phyloP scores from a whole-genome alignment of 345 rosid species.

The Anacardium occidentale region DNA sequence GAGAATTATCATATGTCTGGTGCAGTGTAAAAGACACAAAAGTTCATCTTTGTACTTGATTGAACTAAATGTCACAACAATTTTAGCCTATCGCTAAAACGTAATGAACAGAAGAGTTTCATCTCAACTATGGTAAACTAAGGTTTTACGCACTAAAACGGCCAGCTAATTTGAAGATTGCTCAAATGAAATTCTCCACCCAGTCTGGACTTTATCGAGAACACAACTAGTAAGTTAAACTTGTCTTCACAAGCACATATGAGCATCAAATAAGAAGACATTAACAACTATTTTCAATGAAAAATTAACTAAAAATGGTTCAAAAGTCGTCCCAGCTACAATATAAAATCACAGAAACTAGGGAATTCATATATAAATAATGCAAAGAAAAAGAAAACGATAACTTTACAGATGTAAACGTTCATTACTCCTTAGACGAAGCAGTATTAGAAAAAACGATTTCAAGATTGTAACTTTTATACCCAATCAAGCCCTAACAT shows the following conservation, averaged over 20 bases:
- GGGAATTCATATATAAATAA: background rate
- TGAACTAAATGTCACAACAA: background rate
- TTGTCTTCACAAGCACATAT: background rate
- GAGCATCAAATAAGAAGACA: background rate
- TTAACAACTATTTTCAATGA: background rate
- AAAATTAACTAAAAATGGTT: background rate
- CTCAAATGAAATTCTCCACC: background rate
- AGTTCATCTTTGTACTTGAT: background rate
- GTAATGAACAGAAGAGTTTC: background rate
- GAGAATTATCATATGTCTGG: background rate
- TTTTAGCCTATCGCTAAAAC: background rate
- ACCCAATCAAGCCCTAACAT: conserved; percentile 26
- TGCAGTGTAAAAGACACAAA: background rate
- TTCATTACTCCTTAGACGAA: background rate
- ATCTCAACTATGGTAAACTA: background rate
- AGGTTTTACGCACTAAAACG: background rate
- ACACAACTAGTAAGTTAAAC: background rate
- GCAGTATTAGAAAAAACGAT: background rate
- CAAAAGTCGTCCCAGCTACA: background rate
- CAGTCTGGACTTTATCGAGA: conserved; percentile 9
- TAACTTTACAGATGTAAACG: conserved; percentile 18
- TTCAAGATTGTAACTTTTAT: background rate
- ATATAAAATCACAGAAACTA: background rate
- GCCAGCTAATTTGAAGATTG: background rate
- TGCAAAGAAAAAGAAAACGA: background rate